These are phyloP conservation scores for Fusarium sp. DNA, from an alignment of 2,329 filamentous ascomycete species.

Conservation along the genomic window DNA sequence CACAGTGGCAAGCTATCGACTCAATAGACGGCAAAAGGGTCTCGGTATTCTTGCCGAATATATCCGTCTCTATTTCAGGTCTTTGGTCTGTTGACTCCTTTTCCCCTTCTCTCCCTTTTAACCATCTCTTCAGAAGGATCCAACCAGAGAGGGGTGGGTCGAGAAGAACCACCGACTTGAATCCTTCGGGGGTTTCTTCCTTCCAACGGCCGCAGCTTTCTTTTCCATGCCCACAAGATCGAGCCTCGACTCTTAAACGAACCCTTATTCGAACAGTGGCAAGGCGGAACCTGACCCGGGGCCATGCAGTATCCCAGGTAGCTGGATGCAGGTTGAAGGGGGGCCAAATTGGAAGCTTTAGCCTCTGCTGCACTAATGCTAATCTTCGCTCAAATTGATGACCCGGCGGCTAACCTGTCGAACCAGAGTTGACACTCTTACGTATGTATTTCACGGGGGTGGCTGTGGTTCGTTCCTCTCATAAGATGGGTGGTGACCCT, in stretches of 20 bases:
- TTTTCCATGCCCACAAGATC: conserved; percentile 1
- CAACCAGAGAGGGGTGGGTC: conserved; percentile 6
- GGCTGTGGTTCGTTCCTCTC: conserved; percentile 17
- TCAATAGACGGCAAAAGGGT: neutral
- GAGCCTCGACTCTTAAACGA: neutral
- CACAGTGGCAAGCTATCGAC: neutral
- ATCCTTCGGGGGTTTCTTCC: conserved; percentile 18
- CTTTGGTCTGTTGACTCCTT: neutral
- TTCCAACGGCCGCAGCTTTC: conserved; percentile 16
- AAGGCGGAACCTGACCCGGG: neutral
- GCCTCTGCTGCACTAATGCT: neutral
- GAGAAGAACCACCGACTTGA: conserved; percentile 10
- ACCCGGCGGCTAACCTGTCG: neutral
- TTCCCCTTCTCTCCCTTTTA: conserved; percentile 1
- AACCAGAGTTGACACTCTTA: neutral
- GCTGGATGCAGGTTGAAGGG: neutral
- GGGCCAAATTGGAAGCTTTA: neutral
- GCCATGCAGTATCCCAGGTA: conserved; percentile 1
- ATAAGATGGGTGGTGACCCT: neutral
- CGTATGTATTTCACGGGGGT: conserved; percentile 19
- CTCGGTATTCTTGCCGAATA: neutral
- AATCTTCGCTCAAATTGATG: neutral
- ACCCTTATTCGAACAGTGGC: neutral
- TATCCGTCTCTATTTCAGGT: neutral
- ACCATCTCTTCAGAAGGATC: conserved; percentile 12